Base-by-base conservation (phyloP, 805 yeast genomes). In the Starmerella davenportii region DNA sequence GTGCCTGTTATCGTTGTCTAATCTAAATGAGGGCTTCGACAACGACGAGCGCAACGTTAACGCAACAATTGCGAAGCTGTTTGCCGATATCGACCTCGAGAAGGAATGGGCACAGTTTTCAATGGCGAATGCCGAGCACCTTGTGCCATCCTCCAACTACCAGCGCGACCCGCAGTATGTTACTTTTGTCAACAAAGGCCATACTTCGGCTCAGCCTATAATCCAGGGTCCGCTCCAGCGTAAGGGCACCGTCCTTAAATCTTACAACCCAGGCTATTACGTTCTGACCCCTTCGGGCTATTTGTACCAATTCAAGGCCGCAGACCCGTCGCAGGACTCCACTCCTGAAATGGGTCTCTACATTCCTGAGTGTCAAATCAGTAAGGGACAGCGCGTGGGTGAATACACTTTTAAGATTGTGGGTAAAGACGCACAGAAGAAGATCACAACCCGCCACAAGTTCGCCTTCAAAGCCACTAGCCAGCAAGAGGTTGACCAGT, bases 141-240 rank as follows among this genome's bases (percentile, higher is more conserved):
- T 69, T 20, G 56, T 66, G 9, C 55, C 57, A 20, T 44, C 57
- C 13, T 32, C 37, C 16, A 54, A 55, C 39, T 49, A 51, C 36
- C 65, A 65, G 48, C 59, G 73, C 30, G 52, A 55, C 16, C 43
- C 64, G 28, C 49, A 51, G 14, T 42, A 48, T 21, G 50, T 68
- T 21, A 43, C 57, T 4, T 70, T 62, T 48, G 51, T 59, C 23
- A 62, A 68, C 48, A 53, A 54, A 43, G 51, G 51, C 36, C 68
- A 65, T 47, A 55, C 53, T 23, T 46, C 68, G 3, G 57, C 68
- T 5, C 44, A 40, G 24, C 73, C 75, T 2, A 51, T 67, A 20
- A 51, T 69, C 14, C 70, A 66, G 46, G 75, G 75, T 29, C 43
- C 59, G 21, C 51, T 69, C 30, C 55, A 56, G 45, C 62, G 66